Base-by-base conservation (phyloP, 805 yeast species). In the Spathaspora girioi region DNA sequence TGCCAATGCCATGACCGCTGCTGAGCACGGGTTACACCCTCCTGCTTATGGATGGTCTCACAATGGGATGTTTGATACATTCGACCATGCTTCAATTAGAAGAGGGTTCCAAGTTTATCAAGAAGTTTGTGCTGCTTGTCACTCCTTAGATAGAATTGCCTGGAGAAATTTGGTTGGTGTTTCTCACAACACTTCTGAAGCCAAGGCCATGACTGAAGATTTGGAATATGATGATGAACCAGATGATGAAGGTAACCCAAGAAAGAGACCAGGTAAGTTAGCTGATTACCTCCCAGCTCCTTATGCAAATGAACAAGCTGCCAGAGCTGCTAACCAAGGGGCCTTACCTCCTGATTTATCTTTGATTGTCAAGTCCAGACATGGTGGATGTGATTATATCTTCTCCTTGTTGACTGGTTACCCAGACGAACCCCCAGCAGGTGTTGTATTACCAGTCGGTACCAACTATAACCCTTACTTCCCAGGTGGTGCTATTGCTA, bases 401-500 rank as follows among this genome's bases (percentile, higher is more conserved):
- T 94, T 94, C 74, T 76, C 97, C 29, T 77, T 94, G 67, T 86
- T 94, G 74, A 94, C 98, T 56, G 99, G 99, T 69, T 94, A 94
- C 80, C 98, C 98, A 65, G 99, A 94, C 46, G 98, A 94, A 56
- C 88, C 97, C 55, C 99, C 99, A 61, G 98, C 97, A 31, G 99
- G 99, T 79, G 97, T 89, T 54, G 80, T 72, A 48, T 80, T 94
- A 64, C 96, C 98, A 53, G 87, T 89, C 56, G 99, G 99, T 58
- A 74, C 96, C 56, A 94, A 94, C 86, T 94, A 94, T 79, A 94
- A 94, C 83, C 99, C 99, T 67, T 94, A 94, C 82, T 94, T 94
- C 97, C 98, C 99, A 71, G 98, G 98, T 77, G 98, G 99, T 60
- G 82, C 97, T 43, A 93, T 94, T 79, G 99, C 97, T 63, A 94